Evolutionary conservation across 2,329 filamentous ascomycete genomes (phyloP).

Genomic region (Aureobasidium sp.): DNA sequence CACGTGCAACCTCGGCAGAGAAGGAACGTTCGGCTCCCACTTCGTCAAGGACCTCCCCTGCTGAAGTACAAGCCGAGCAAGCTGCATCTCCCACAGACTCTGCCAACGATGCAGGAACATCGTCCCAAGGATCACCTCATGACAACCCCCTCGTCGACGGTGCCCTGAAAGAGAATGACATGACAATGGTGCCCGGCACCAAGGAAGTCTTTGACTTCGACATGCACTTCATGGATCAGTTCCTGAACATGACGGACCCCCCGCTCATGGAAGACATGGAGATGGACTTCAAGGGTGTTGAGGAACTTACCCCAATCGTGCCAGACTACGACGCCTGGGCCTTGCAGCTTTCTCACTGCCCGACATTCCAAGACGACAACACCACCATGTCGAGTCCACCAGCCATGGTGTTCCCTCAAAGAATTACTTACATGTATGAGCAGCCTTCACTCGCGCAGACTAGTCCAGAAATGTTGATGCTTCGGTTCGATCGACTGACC

Average conservation of each 20-base stretch:
- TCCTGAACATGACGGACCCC: conserved; percentile 6
- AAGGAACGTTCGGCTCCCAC: not conserved
- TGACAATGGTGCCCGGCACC: not conserved
- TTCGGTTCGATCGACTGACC: conserved; percentile 57
- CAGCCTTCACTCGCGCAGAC: conserved; percentile 25
- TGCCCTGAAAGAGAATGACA: not conserved
- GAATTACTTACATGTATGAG: conserved; percentile 21
- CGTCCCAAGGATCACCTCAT: not conserved
- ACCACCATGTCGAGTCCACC: not conserved
- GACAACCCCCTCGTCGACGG: not conserved
- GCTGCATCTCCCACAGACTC: conserved; percentile 2
- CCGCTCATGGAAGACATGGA: conserved; percentile 1
- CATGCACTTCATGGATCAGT: conserved; percentile 12
- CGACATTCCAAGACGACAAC: not conserved
- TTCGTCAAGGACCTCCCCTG: not conserved
- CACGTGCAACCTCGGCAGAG: not conserved
- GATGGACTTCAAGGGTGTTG: conserved; percentile 15
- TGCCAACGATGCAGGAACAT: not conserved
- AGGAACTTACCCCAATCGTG: conserved; percentile 15
- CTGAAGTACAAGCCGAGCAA: not conserved
- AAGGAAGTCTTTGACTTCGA: conserved; percentile 6
- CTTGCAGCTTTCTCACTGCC: not conserved
- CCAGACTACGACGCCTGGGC: conserved; percentile 14
- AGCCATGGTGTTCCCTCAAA: conserved; percentile 1
- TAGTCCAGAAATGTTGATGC: conserved; percentile 52